phyloP scores from a whole-genome alignment of 192 early-diverging fungal species.

The Oehlia diaphana region DNA sequence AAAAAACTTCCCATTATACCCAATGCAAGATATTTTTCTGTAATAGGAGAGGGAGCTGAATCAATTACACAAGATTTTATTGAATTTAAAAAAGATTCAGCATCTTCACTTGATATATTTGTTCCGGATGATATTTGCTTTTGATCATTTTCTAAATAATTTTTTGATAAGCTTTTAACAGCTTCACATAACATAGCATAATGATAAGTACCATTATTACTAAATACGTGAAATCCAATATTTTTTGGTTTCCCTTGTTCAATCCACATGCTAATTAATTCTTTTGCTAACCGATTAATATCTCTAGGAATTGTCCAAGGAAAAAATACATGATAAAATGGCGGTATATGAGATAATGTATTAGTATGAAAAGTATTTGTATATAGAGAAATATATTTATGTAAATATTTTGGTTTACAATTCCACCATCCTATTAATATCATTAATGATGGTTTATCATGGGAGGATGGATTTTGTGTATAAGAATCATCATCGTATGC shows the following conservation, averaged over 20 bases:
- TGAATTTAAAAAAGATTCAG: constrained; percentile 20
- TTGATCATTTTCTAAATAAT: too few relatives aligned
- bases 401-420: constrained; percentile 16
- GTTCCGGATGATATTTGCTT: neutral
- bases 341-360: constrained; percentile 27
- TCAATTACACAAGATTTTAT: constrained; percentile 26
- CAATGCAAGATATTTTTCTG: constrained; percentile 24
- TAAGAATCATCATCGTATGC: neutral
- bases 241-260: constrained; percentile 19
- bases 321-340: constrained; percentile 24
- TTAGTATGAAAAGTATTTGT: constrained; percentile 10
- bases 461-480: neutral
- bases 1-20: constrained; percentile 21
- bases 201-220: constrained; percentile 26
- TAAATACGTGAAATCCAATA: constrained; percentile 28
- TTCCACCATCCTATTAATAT: constrained; percentile 27
- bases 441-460: constrained; percentile 24
- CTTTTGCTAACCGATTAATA: constrained; percentile 12
- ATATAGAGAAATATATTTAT: constrained; percentile 14
- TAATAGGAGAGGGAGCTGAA: constrained; percentile 29
- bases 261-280: constrained; percentile 14
- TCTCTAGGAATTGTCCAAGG: constrained; percentile 15
- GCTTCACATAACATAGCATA: constrained; percentile 26
- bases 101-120: constrained; percentile 6
- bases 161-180: neutral